Evolutionary conservation across 768 basidiomycete species (phyloP).

Genomic region (Saitozyma podzolica): DNA sequence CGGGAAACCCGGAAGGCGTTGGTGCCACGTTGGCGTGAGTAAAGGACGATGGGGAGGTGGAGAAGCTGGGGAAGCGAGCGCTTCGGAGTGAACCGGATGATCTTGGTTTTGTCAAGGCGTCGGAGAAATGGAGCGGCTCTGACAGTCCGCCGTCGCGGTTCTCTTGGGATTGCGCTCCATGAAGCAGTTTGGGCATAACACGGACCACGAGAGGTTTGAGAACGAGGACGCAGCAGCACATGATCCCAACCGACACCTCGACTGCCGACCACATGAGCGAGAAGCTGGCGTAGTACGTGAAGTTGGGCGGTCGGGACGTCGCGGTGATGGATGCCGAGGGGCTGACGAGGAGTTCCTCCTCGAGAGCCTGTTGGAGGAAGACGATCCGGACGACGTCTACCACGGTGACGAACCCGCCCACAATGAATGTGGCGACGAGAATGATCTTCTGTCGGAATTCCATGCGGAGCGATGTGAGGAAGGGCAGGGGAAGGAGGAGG

Average conservation of each 20-base stretch:
- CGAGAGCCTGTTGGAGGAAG: constrained; percentile 47
- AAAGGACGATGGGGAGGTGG: no score
- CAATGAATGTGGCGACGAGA: constrained; percentile 46
- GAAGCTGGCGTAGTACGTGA: constrained; percentile 38
- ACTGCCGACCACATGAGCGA: constrained; percentile 48
- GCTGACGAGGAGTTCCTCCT: constrained; percentile 13
- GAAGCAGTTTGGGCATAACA: constrained; percentile 34
- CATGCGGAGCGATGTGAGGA: constrained; percentile 48
- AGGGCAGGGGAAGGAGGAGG: constrained; percentile 45
- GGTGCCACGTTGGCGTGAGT: no score
- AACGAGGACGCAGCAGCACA: constrained; percentile 46
- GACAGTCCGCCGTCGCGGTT: no score
- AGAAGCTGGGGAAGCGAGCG: no score
- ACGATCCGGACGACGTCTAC: constrained; percentile 50
- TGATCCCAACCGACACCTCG: constrained; percentile 43
- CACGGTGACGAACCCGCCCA: constrained; percentile 47
- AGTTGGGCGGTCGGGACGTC: constrained; percentile 21
- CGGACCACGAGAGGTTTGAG: constrained; percentile 46
- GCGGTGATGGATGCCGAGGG: constrained; percentile 9
- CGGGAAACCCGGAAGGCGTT: no score
- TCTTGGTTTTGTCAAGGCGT: no score
- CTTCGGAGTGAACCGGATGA: no score
- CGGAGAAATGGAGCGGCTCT: no score
- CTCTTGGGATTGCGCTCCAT: no score
- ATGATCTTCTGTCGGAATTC: constrained; percentile 45